Base-by-base conservation (phyloP, 805 yeast species). In the Hanseniaspora pseudoguilliermondii region DNA sequence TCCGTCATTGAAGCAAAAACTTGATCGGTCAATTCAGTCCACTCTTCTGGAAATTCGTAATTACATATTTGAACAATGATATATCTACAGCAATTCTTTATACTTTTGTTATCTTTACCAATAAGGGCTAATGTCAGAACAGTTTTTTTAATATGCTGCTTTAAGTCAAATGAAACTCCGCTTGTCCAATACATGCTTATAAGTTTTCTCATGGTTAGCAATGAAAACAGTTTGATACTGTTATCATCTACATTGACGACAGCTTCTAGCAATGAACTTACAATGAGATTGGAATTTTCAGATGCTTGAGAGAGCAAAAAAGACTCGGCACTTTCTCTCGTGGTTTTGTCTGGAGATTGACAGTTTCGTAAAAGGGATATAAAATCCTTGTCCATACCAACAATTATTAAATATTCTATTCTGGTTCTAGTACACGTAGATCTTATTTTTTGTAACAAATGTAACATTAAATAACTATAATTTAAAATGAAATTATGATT, bases 41-140 rank as follows among this genome's bases (percentile, higher is more conserved):
- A 91, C 65, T 88, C 95, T 64, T 93, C 97, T 0, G 98, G 98
- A 64, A 79, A 91, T 64, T 91, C 98, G 1, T 82, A 85, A 2
- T 85, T 84, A 0, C 95, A 88, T 16, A 91, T 86, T 63, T 86
- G 95, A 5, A 85, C 85, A 18, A 89, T 78, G 16, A 86, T 83
- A 60, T 86, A 83, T 1, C 90, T 81, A 1, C 85, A 78, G 51
- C 85, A 76, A 34, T 75, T 76, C 57, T 87, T 74, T 16, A 90
- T 71, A 62, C 83, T 86, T 59, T 77, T 76, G 1, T 73, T 69
- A 3, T 73, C 67, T 7, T 72, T 73, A 20, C 79, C 71, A 7
- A 16, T 11, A 3, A 73, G 57, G 16, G 67, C 64, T 34, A 86
- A 65, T 2, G 65, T 59, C 43, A 90, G 58, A 38, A 89, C 71